Base-by-base conservation (phyloP, 768 basidiomycete species). In the Sporobolomyces phaffii region DNA sequence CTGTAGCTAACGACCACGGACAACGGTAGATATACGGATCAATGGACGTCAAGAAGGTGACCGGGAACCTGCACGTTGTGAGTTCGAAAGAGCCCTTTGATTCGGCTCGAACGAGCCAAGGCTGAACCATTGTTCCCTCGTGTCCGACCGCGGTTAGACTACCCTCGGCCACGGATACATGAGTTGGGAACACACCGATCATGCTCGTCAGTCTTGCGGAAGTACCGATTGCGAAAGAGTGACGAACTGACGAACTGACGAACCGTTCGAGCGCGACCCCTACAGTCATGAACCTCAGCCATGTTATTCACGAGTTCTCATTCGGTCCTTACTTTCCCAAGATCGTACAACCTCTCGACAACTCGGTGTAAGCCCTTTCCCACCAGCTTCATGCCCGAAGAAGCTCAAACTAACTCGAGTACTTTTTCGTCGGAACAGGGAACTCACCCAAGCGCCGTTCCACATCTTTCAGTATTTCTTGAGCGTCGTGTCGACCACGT, bases 301-400 rank as follows among this genome's bases (percentile, higher is more conserved):
- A 98, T 80, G 86, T 96, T 69, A 92, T 98, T 75, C 87, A 87
- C 58, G 94, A 99, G 77, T 96, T 97, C 76, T 96, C 92, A 0
- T 98, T 98, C 70, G 94, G 94, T 1, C 89, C 92, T 3, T 86
- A 88, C 80, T 97, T 96, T 81, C 94, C 94, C 3, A 88, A 91
- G 48, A 98, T 99, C 54, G 84, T 85, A 1, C 94, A 99, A 76
- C 94, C 94, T 1, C 83, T 99, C 44, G 94, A 98, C 75, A 86
- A 91, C 76, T 70, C 69, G 89, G 90, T 1, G 88, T 88, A 65
- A 89, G 94, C 76, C 73, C 20, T 86, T 1, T 83, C 89, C 1
- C 73, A 83, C 60, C 81, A 88, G 31, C 83, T 62, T 64, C 24
- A 17, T n/a, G 28, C 65, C 38, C n/a, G n/a, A n/a, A n/a, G n/a